Evolutionary conservation across 2,329 filamentous ascomycete genomes (phyloP).

Genomic region (Diaporthe helianthi): DNA sequence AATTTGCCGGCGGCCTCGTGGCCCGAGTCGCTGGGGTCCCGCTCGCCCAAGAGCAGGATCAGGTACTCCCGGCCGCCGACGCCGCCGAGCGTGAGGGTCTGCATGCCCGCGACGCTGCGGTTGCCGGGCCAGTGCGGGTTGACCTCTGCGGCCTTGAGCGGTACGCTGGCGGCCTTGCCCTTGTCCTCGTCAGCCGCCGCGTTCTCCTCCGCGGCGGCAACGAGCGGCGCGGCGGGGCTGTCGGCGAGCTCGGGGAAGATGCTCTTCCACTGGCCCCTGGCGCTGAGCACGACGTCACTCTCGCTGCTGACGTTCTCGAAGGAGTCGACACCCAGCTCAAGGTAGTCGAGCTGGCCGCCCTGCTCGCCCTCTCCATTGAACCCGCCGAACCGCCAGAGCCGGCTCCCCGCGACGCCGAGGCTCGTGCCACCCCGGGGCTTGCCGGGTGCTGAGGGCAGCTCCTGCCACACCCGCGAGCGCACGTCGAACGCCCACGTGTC

Average conservation of each 20-base stretch:
- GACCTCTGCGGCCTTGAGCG: not conserved
- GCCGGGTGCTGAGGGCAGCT: constrained; percentile 71
- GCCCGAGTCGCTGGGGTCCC: constrained; percentile 54
- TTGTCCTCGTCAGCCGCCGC: constrained; percentile 42
- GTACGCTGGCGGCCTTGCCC: constrained; percentile 40
- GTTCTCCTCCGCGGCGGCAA: constrained; percentile 37
- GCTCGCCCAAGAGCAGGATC: constrained; percentile 67
- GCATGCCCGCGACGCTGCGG: constrained; percentile 61
- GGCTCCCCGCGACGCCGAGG: constrained; percentile 68
- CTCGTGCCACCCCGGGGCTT: constrained; percentile 71
- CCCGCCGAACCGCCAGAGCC: constrained; percentile 81
- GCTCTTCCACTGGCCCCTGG: constrained; percentile 62
- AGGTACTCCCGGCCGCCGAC: constrained; percentile 66
- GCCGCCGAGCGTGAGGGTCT: constrained; percentile 60
- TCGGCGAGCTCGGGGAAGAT: constrained; percentile 47
- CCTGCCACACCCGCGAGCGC: constrained; percentile 67
- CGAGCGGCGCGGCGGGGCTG: constrained; percentile 37
- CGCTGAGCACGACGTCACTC: constrained; percentile 58
- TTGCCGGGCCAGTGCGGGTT: constrained; percentile 54
- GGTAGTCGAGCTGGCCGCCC: constrained; percentile 74
- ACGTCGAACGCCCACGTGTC: constrained; percentile 85
- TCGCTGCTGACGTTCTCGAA: constrained; percentile 58
- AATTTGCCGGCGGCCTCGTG: constrained; percentile 61
- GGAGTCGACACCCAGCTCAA: constrained; percentile 63
- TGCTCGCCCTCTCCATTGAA: constrained; percentile 75